phyloP scores from a whole-genome alignment of 192 early-diverging fungal genomes.

The Backusella tarrabulga region DNA sequence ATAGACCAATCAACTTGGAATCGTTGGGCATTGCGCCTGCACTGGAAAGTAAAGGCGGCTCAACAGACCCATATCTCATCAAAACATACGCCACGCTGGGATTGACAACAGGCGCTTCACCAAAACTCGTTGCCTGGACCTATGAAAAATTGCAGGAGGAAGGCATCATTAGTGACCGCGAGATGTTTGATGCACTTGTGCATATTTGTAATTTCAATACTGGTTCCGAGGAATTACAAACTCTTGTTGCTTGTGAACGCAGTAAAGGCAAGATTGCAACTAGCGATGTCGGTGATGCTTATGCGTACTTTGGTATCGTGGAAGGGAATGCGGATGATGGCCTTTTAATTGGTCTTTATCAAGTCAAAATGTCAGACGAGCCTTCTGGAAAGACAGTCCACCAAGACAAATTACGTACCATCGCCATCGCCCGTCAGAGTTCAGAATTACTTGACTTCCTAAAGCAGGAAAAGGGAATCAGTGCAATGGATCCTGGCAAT shows the following conservation, averaged over 20 bases:
- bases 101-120: constrained; percentile 43
- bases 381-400: constrained; percentile 23
- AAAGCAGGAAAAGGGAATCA: constrained; percentile 5
- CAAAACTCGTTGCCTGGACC: constrained; percentile 50
- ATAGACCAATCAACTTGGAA: constrained; percentile 15
- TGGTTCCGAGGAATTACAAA: constrained; percentile 36
- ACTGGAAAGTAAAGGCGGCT: neutral
- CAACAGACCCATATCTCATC: neutral
- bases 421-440: constrained; percentile 27
- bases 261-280: constrained; percentile 51
- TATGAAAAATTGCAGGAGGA: constrained; percentile 49
- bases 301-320: constrained; percentile 40
- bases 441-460: constrained; percentile 14
- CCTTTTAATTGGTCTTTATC: constrained; percentile 28
- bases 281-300: constrained; percentile 43
- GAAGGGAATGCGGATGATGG: constrained; percentile 37
- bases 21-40: constrained; percentile 5
- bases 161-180: constrained; percentile 21
- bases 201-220: constrained; percentile 35
- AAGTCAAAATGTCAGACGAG: constrained; percentile 36
- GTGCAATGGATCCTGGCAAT: neutral
- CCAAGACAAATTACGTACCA: constrained; percentile 20
- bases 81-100: constrained; percentile 13
- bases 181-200: constrained; percentile 44
- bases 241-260: constrained; percentile 48